Evolutionary conservation across 371 early-diverging fungal species (phyloP), one percentile per base, ranked within the genome.

Genomic region (Lichtheimia hyalospora): DNA sequence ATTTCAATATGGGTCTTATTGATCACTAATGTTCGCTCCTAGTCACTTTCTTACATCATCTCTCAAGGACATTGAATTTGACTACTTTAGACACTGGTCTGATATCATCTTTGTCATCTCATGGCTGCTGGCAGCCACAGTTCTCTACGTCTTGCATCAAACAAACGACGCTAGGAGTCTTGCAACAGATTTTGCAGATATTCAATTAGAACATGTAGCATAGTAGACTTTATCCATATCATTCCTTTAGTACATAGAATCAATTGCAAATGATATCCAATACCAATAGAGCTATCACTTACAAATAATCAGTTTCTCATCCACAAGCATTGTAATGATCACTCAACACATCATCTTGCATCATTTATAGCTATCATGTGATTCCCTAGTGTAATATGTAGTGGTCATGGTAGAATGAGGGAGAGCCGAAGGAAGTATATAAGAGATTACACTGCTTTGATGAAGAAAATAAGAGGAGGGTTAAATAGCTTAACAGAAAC

Each of bases 41-140:
- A 88, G 93, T 25, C 80, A 87, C 16, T 85, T 93, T 57, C 88
- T 96, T 52, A 87, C 92, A 0, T 85, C 85, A 5, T 89, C 92
- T 0, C 64, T 96, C 52, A 87, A 87, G 0, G 74, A 85, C 8
- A 84, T 91, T 24, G 89, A 93, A 54, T 94, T 96, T 63, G 82
- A 91, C 67, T 96, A 92, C 68, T 97, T 95, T 69, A 83, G 88
- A 57, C 89, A 85, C 27, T 97, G 97, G 97, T 96, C 95, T 61
- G 97, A 97, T 71, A 83, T 91, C 21, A 93, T 96, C 14, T 93
- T 95, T 71, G 71, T 96, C 44, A 73, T 91, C n/a, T 85, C 91
- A 5, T 94, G 92, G 0, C 58, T 89, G 12, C 50, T 84, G 39
- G 87, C 89, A 12, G 73, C 80, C 13, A 63, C 79, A n/a, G 70